These are phyloP conservation scores for Pachysandra terminalis DNA, from an alignment of 164 flowering plant species.

Conservation along the genomic window DNA sequence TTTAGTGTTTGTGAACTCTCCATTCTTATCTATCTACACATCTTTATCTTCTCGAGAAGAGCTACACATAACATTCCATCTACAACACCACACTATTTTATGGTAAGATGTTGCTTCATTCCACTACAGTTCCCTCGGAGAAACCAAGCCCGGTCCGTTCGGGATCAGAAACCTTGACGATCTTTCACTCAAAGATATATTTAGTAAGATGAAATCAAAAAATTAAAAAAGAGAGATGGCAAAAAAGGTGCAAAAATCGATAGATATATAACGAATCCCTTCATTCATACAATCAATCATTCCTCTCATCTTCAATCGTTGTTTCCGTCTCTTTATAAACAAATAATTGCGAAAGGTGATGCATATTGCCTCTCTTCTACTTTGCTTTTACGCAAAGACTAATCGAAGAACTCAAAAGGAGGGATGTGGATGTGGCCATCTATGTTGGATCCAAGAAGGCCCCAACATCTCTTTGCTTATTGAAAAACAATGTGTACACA, in stretches of 20 bases:
- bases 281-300: too few species aligned
- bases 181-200: constrained; percentile 2
- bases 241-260: too few species aligned
- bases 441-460: constrained; percentile 17
- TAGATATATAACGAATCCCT: too few species aligned
- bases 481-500: too few species aligned
- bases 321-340: too few species aligned
- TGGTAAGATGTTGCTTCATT: neutral
- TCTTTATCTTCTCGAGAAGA: neutral
- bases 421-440: constrained; percentile 2
- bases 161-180: neutral
- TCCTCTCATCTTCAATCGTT: too few species aligned
- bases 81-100: neutral
- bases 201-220: too few species aligned
- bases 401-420: neutral
- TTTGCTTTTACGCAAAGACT: constrained; percentile 19
- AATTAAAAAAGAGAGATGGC: too few species aligned
- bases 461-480: neutral
- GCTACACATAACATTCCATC: neutral
- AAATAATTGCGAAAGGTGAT: neutral
- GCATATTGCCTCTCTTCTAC: neutral
- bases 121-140: neutral
- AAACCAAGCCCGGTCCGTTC: neutral
- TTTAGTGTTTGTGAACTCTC: constrained; percentile 10
- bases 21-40: neutral